Percentiles rank a stretch among this genome's conserved stretches.
These are phyloP conservation scores for Argentina anserina DNA, from an alignment of 306 rosid genomes.

Conservation along the genomic window DNA sequence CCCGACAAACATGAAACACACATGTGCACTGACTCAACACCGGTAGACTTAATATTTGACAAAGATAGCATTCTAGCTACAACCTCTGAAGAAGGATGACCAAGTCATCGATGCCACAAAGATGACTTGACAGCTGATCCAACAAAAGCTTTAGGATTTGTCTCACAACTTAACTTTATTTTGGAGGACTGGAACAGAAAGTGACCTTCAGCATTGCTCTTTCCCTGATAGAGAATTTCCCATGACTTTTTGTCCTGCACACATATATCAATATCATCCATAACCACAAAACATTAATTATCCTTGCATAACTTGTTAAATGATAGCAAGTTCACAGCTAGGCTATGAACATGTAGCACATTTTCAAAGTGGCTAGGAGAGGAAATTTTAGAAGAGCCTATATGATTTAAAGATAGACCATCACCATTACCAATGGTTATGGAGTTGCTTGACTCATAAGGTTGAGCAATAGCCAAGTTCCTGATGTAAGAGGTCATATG, in stretches of 20 bases:
- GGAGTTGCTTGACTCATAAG: too few species aligned
- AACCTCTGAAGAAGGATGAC: neutral
- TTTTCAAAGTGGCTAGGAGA: neutral
- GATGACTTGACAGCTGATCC: neutral
- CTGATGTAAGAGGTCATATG: neutral
- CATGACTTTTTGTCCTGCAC: too few species aligned
- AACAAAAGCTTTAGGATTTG: neutral
- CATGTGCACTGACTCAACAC: neutral
- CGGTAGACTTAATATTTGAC: neutral
- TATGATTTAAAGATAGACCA: neutral
- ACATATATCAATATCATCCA: neutral
- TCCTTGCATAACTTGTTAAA: neutral
- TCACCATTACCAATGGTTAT: neutral
- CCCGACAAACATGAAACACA: neutral
- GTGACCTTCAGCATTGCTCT: too few species aligned
- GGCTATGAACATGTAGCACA: neutral
- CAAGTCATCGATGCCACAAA: neutral
- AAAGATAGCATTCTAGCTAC: neutral
- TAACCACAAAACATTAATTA: neutral
- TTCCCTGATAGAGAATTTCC: too few species aligned
- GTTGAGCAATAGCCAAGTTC: too few species aligned
- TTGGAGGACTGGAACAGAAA: too few species aligned
- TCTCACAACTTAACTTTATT: too few species aligned
- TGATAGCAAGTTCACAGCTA: neutral
- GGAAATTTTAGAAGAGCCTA: neutral